These are phyloP conservation scores for Fusarium beomiforme DNA, from an alignment of 2,329 filamentous ascomycete species.

Conservation along the genomic window DNA sequence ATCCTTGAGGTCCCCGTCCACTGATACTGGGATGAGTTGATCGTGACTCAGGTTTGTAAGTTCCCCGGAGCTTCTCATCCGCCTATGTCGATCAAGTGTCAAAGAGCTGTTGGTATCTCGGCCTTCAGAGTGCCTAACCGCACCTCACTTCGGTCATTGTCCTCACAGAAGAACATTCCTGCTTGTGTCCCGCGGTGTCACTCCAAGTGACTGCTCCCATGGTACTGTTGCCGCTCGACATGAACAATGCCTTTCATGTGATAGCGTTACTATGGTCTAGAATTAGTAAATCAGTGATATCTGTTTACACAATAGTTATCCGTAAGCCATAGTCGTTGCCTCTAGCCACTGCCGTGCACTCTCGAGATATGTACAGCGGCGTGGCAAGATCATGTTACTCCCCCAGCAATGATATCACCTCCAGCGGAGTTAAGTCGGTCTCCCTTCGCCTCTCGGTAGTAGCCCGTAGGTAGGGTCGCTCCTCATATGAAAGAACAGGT, in stretches of 20 bases:
- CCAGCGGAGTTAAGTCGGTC: neutral
- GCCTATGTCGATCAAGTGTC: neutral
- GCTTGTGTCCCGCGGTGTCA: neutral
- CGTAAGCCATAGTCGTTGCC: neutral
- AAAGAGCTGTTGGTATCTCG: neutral
- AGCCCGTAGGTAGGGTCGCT: neutral
- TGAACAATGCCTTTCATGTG: neutral
- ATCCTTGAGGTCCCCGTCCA: neutral
- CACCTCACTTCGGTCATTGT: neutral
- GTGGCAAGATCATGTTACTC: constrained; percentile 13
- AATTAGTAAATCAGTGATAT: neutral
- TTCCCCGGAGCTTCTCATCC: neutral
- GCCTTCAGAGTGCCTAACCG: neutral
- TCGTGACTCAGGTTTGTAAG: neutral
- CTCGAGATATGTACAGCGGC: neutral
- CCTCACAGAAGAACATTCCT: neutral
- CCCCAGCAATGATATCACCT: neutral
- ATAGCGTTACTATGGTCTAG: neutral
- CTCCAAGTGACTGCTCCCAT: neutral
- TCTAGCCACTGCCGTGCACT: neutral
- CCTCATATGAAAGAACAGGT: constrained; percentile 19
- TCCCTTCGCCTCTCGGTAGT: neutral
- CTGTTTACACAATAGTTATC: neutral
- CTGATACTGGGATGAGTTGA: neutral
- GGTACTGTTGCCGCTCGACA: neutral